Conservation (phyloP, 1,284 basidiomycete genomes). For the Austroboletus novae-zelandiae region DNA sequence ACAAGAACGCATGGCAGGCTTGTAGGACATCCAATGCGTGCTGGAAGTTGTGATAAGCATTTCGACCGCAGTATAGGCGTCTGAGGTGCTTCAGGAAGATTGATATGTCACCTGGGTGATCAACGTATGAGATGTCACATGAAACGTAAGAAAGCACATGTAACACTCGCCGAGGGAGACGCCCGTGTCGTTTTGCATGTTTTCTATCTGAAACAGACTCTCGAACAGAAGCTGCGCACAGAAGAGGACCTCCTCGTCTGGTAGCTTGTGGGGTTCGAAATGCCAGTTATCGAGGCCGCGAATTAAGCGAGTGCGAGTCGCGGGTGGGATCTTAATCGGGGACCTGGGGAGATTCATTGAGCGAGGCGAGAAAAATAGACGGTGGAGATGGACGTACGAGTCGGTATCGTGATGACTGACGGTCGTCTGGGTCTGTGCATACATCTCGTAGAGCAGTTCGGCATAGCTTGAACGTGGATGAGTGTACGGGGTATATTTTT, state of each 20-base stretch:
- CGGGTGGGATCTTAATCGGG: constrained; percentile 34
- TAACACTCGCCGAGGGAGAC: constrained; percentile 62
- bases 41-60: constrained; percentile 95
- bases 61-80: constrained; percentile 82
- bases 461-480: constrained; percentile 49
- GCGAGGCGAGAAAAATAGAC: constrained; percentile 6
- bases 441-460: constrained; percentile 81
- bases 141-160: constrained; percentile 19
- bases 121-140: constrained; percentile 17
- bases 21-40: constrained; percentile 95
- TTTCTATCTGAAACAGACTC: constrained; percentile 68
- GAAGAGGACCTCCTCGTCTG: constrained; percentile 76
- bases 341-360: constrained; percentile 31
- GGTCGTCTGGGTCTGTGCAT: constrained; percentile 69
- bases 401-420: constrained; percentile 59
- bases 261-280: constrained; percentile 82
- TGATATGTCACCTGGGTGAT: constrained; percentile 60
- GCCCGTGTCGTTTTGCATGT: constrained; percentile 65
- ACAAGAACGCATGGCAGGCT: constrained; percentile 84
- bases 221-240: constrained; percentile 82
- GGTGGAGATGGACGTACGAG: constrained; percentile 36
- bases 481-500: constrained; percentile 2
- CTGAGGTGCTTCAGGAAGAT: constrained; percentile 79
- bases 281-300: constrained; percentile 73
- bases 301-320: constrained; percentile 56